Conservation (phyloP, 169 alveolate genomes). For the Eimeria tenella region DNA sequence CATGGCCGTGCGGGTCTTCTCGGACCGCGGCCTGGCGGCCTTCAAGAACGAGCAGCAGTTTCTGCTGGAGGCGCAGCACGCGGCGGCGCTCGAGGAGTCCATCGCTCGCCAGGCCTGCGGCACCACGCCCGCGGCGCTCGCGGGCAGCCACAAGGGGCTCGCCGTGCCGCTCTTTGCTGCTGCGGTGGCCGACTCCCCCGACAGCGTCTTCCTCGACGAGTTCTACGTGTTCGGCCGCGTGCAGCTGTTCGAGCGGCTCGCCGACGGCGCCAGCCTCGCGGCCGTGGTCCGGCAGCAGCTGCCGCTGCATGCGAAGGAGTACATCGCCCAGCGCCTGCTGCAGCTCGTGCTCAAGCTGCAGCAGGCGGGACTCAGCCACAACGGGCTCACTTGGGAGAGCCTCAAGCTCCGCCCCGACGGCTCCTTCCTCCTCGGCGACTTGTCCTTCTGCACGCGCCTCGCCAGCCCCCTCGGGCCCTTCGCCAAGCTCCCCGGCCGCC, state of each 20-base stretch:
- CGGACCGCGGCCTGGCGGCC: too few relatives aligned
- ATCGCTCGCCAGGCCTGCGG: neutral
- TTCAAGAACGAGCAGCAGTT: neutral
- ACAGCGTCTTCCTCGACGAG: too few relatives aligned
- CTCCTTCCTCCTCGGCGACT: neutral
- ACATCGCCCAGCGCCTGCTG: neutral
- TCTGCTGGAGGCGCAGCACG: neutral
- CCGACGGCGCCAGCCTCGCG: neutral
- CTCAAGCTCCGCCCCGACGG: neutral
- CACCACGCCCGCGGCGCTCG: neutral
- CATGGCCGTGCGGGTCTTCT: neutral
- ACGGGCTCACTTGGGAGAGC: neutral
- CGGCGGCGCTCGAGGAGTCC: neutral
- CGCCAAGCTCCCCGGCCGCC: neutral
- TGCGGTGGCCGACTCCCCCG: neutral
- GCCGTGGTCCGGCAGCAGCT: neutral
- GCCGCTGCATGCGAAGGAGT: neutral
- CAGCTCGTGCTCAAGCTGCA: neutral
- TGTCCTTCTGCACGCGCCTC: neutral
- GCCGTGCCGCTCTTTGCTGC: constrained; percentile 2
- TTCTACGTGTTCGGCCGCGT: neutral
- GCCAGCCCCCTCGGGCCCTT: neutral
- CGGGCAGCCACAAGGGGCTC: neutral
- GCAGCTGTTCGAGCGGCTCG: neutral
- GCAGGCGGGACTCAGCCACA: constrained; percentile 2